Base-by-base conservation (phyloP, 75 land plant species). In the Cryptomeria japonica region DNA sequence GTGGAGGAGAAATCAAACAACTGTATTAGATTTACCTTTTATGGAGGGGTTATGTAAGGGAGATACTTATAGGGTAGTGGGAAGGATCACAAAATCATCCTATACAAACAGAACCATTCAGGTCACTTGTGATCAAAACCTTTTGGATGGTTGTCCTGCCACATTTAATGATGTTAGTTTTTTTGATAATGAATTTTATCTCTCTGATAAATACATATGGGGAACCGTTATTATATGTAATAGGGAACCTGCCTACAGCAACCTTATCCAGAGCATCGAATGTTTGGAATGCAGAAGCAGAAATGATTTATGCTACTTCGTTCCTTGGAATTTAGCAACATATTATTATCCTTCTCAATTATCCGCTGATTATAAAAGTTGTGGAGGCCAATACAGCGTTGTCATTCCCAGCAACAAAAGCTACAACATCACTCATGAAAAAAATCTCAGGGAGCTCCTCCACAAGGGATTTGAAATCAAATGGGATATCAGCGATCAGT, bases 81-180 rank as follows among this genome's bases (percentile, higher is more conserved):
- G n/a, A 61, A 8, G 6, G 25, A 61, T 61, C n/a, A 61, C 68
- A 25, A 7, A 61, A 61, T 61, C 68, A 61, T 61, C 68, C 25
- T 61, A 61, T 25, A 22, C n/a, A 7, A 61, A 6, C 28, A 22
- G 28, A 61, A 61, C 68, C 68, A 61, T 61, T 61, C 68, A 22
- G 7, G 28, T 61, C 4, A n/a, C 68, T 8, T 25, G 25, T 61
- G 28, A 56, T 56, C 5, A 61, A 0, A 61, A 22, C 68, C 7
- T 5, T 61, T 61, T 61, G 0, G 68, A 61, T 22, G 28, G 0
- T 61, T 61, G 68, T 5, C 22, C 68, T 61, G 3, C 25, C 25
- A 22, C 7, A 18, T 5, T 3, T 5, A 3, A 0, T 0, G 5
- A 25, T 25, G 6, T 19, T 5, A 5, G 5, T 3, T 5, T 0